Percentiles rank a stretch among this genome's conserved stretches.
Conservation (phyloP, 257 asterid species). For the Solanum rostratum region DNA sequence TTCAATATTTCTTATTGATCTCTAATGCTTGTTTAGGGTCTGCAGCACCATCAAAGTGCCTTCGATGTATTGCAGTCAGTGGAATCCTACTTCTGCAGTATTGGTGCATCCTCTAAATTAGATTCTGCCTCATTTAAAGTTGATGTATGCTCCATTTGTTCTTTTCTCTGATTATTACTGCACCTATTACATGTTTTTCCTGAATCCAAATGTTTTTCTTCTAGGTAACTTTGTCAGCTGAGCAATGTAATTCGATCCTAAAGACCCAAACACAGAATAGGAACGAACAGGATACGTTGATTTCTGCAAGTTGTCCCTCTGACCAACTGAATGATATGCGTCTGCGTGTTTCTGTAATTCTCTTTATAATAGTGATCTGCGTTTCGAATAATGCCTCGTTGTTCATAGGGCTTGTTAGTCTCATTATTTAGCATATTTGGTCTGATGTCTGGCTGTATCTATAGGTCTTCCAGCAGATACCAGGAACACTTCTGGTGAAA, state of each 20-base stretch:
- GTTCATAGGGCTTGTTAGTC: background rate
- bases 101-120: slow-evolving; percentile 58
- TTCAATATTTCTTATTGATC: background rate
- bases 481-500: slow-evolving; percentile 69
- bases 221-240: slow-evolving; percentile 8
- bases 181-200: background rate
- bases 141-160: slow-evolving; percentile 38
- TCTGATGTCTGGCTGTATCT: background rate
- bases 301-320: slow-evolving; percentile 10
- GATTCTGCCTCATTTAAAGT: slow-evolving; percentile 43
- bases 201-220: background rate
- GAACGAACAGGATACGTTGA: slow-evolving; percentile 5
- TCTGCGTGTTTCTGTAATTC: slow-evolving; percentile 57
- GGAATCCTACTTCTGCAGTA: slow-evolving; percentile 42
- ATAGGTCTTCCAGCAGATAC: slow-evolving; percentile 83
- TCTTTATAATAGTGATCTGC: background rate
- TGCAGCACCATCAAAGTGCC: slow-evolving; percentile 57
- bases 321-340: slow-evolving; percentile 22
- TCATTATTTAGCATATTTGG: background rate
- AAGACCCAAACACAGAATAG: slow-evolving; percentile 14
- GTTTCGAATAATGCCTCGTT: background rate
- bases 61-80: slow-evolving; percentile 62
- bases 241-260: slow-evolving; percentile 38
- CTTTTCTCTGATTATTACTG: background rate
- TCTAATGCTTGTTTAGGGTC: slow-evolving; percentile 40